phyloP scores from a whole-genome alignment of 129 eudicot genomes.

The Flaveria robusta region DNA sequence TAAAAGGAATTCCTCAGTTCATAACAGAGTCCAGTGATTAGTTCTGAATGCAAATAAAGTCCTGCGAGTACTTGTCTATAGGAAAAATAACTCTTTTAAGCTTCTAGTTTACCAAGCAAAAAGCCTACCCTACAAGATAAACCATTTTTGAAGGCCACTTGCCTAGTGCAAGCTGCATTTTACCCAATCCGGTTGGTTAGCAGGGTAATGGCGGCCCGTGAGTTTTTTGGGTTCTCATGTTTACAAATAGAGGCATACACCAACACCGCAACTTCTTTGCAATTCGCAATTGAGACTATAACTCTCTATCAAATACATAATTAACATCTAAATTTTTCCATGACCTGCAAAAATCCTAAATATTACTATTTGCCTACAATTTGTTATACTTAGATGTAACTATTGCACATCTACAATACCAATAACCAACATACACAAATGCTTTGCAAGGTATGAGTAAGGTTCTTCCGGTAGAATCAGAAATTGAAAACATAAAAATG shows the following conservation, averaged over 20 bases:
- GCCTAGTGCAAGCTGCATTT: no score
- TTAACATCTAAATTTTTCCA: not conserved
- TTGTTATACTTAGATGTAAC: not conserved
- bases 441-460: no score
- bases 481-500: not conserved
- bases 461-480: not conserved
- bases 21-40: not conserved
- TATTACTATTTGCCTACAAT: slow-evolving; percentile 1
- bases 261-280: no score
- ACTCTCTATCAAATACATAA: not conserved
- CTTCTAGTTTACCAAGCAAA: not conserved
- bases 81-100: not conserved
- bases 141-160: no score
- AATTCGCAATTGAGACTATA: no score
- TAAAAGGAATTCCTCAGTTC: slow-evolving; percentile 6
- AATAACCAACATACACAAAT: not conserved
- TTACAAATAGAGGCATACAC: no score
- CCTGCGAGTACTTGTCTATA: not conserved
- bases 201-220: no score
- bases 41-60: not conserved
- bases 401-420: slow-evolving; percentile 4
- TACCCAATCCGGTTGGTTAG: no score
- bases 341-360: not conserved
- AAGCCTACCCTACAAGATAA: not conserved
- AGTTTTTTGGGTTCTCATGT: no score